Base-by-base conservation (phyloP, 768 basidiomycete genomes). In the Tulasnella sp. region DNA sequence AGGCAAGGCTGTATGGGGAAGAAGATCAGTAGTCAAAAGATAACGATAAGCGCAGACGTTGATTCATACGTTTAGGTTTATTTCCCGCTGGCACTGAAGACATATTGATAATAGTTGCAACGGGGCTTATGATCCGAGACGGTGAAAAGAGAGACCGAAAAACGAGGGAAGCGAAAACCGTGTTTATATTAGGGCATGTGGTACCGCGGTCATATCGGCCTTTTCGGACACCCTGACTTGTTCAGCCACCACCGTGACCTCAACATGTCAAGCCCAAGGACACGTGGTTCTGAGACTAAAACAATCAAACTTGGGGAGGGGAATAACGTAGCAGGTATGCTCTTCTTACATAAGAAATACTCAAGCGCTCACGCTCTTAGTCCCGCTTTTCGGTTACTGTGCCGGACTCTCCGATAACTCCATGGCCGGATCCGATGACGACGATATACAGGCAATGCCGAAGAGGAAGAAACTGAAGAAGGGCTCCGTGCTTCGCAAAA, bases 1-100 rank as follows among this genome's bases (percentile, higher is more conserved):
- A 1, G 89, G 89, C 49, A 91, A 76, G 27, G 88, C 89, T 92
- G 19, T 21, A 42, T 17, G 11, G 30, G 38, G 57, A 38, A 22
- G 34, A 27, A 56, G 19, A 45, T 44, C 12, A 24, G 3, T 38
- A 15, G 15, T 15, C 34, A 38, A 38, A 7, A 5, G 34, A 38
- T 5, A 15, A 38, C 34, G 5, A 38, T 38, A 38, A n/a, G n/a
- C n/a, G n/a, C n/a, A n/a, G n/a, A n/a, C n/a, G n/a, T 38, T 38
- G 12, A 31, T 27, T 25, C 41, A 43, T 56, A 56, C 42, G 42
- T 24, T 43, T 46, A 22, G 54, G 54, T 30, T 56, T 56, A 15
- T 31, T 27, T 24, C 38, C 54, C 24, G 54, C 38, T n/a, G 54
- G 54, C 1, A 42, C 21, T 24, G 54, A 43, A 56, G 54, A 56